Evolutionary conservation across 2,329 filamentous ascomycete species (phyloP).

Genomic region (Cladorrhinum sp.): DNA sequence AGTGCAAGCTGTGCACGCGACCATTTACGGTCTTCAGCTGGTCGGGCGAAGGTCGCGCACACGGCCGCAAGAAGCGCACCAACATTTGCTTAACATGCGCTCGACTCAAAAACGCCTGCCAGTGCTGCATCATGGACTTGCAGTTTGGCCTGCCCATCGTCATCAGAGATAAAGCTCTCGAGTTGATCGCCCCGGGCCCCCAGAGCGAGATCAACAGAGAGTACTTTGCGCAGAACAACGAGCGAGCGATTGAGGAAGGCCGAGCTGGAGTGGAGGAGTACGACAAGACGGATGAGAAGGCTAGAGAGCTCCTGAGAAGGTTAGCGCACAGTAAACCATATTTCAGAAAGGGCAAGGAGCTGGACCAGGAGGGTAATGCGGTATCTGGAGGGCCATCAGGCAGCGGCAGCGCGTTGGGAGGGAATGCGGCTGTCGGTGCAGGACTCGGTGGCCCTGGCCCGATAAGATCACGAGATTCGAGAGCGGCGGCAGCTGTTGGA

Average conservation of each 20-base stretch:
- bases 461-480: slow-evolving; percentile 69
- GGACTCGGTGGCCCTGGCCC: slow-evolving; percentile 67
- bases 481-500: slow-evolving; percentile 49
- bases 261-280: slow-evolving; percentile 83
- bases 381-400: slow-evolving; percentile 36
- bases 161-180: slow-evolving; percentile 90
- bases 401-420: slow-evolving; percentile 39
- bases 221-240: slow-evolving; percentile 97
- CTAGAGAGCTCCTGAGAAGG: slow-evolving; percentile 77
- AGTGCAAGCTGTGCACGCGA: slow-evolving; percentile 85
- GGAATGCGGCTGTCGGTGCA: slow-evolving; percentile 51
- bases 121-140: slow-evolving; percentile 97
- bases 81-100: slow-evolving; percentile 97
- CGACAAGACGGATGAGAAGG: slow-evolving; percentile 96
- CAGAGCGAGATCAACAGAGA: slow-evolving; percentile 91
- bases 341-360: slow-evolving; percentile 78
- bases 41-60: slow-evolving; percentile 79
- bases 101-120: slow-evolving; percentile 96
- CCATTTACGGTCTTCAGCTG: slow-evolving; percentile 95
- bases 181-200: slow-evolving; percentile 94
- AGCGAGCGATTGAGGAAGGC: slow-evolving; percentile 91
- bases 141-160: slow-evolving; percentile 94
- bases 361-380: slow-evolving; percentile 57
- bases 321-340: slow-evolving; percentile 93
- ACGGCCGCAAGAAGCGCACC: slow-evolving; percentile 84